Evolutionary conservation across 1,284 basidiomycete genomes (phyloP), one percentile per base, ranked within the genome.

Genomic region (Cutaneotrichosporon cutaneum): DNA sequence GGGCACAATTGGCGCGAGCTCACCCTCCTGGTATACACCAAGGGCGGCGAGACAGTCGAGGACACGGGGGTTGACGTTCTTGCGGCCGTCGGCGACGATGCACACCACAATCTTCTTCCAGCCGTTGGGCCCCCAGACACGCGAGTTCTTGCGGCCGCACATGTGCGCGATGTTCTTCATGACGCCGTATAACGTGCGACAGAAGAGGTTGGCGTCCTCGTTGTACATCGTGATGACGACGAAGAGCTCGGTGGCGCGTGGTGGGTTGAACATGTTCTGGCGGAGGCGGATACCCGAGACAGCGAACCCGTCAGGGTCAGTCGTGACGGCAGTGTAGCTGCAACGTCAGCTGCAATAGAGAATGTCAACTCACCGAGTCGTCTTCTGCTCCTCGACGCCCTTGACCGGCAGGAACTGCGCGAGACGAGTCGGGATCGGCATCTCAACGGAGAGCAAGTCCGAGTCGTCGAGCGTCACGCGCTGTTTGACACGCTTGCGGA

Each of bases 51-150:
- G 84, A 72, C 92, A 94, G 78, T 97, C 94, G 8, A 98, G 85
- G 0, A 98, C 93, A 6, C 94, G 88, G 7, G 94, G 93, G 75
- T 97, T 91, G 32, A 97, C 83, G 68, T 92, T 90, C 75, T 89
- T 90, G 26, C 96, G 87, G 0, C 95, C 96, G 73, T 99, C 95
- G 0, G 94, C 90, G 36, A 99, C 89, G 68, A 99, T 96, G 74
- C 91, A 94, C 3, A 97, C 90, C 3, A 96, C 93, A 44, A 89
- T 91, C 85, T 96, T 98, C 76, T 98, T 92, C 95, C 95, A 99
- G 0, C 92, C 89, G 59, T 97, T 92, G 8, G 87, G 86, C 4
- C 95, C 95, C 96, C 95, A 99, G 0, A 92, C 95, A 62, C 92
- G 87, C 13, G 91, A 94, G 71, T 93, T 93, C 79, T 94, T 94